These are phyloP conservation scores for Flaveria robusta DNA, from an alignment of 129 eudicot species.

Conservation along the genomic window DNA sequence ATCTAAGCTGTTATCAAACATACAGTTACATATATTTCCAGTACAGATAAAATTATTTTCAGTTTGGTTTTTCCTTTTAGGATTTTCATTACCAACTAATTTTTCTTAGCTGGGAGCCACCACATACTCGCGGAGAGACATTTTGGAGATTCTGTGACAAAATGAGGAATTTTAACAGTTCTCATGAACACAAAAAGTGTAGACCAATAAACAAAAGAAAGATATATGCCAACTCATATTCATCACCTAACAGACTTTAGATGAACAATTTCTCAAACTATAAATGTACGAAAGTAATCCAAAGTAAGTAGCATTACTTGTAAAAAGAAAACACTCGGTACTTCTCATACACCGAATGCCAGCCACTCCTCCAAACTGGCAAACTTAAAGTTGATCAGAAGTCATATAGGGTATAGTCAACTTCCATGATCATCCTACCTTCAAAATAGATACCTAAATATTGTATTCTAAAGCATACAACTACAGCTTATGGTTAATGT, in stretches of 20 bases:
- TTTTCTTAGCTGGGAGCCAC: background rate
- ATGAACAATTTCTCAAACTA: background rate
- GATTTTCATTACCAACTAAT: background rate
- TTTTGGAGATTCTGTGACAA: background rate
- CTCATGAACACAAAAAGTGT: background rate
- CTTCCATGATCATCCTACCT: background rate
- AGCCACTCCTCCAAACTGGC: too few relatives aligned
- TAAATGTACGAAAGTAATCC: too few relatives aligned
- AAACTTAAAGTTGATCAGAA: too few relatives aligned
- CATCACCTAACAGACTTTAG: background rate
- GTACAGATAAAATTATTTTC: background rate
- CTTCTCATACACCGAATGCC: too few relatives aligned
- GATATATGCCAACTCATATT: conserved; percentile 11
- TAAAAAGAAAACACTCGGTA: too few relatives aligned
- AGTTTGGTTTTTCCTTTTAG: background rate
- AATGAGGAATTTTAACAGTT: background rate
- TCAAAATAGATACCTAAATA: background rate
- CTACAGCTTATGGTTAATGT: too few relatives aligned
- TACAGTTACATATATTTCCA: too few relatives aligned
- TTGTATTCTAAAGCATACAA: background rate
- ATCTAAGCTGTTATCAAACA: background rate
- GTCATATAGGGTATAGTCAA: background rate
- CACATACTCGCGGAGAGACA: background rate
- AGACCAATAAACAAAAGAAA: conserved; percentile 12
- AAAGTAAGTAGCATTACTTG: too few relatives aligned